These are phyloP conservation scores for Lachancea cidri DNA, from an alignment of 805 yeast genomes.

Conservation along the genomic window DNA sequence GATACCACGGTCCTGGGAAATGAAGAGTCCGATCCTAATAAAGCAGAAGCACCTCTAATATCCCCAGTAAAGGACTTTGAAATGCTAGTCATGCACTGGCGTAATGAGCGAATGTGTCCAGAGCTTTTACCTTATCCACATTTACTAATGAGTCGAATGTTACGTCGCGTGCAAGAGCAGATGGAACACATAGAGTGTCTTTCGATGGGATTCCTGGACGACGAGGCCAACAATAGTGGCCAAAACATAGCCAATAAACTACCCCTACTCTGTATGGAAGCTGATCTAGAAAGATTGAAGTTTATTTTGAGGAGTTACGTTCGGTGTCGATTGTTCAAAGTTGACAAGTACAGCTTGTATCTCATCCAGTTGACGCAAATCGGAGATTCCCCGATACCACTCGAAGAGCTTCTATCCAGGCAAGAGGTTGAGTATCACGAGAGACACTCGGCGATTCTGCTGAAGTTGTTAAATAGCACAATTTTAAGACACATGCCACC, in stretches of 20 bases:
- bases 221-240: conserved; percentile 18
- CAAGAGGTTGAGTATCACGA: conserved; percentile 65
- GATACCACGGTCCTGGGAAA: conserved; percentile 18
- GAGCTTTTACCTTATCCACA: conserved; percentile 75
- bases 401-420: conserved; percentile 39
- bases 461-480: conserved; percentile 59
- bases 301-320: conserved; percentile 77
- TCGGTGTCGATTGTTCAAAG: conserved; percentile 68
- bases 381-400: conserved; percentile 25
- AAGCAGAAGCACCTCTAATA: not conserved
- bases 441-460: conserved; percentile 57
- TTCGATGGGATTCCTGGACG: conserved; percentile 67
- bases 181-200: conserved; percentile 73
- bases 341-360: conserved; percentile 63
- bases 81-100: conserved; percentile 61
- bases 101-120: conserved; percentile 80
- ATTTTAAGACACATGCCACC: conserved; percentile 66
- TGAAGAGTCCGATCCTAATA: conserved; percentile 2
- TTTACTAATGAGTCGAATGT: conserved; percentile 50
- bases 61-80: conserved; percentile 21
- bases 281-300: conserved; percentile 83
- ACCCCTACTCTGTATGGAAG: conserved; percentile 78
- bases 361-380: conserved; percentile 41
- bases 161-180: conserved; percentile 58
- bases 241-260: conserved; percentile 57